Evolutionary conservation across 2,329 filamentous ascomycete species (phyloP), one percentile per base, ranked within the genome.

Genomic region (Teratosphaeriaceae sp.): DNA sequence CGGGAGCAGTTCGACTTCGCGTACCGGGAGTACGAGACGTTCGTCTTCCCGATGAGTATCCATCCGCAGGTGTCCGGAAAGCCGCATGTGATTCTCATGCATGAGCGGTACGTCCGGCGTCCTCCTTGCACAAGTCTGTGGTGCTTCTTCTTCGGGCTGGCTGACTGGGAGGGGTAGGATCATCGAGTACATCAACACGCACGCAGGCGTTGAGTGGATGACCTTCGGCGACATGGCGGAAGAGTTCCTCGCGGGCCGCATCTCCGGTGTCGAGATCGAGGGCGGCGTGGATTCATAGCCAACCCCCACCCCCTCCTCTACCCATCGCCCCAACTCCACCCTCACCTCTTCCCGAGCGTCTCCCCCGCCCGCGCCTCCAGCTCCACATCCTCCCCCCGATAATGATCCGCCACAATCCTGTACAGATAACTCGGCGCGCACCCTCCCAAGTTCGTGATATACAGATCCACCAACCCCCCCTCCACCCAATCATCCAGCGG

Each of bases 401-500:
- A 88, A 60, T 88, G 84, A 58, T 88, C 84, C 31, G 76, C 77
- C 31, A 88, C 80, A 46, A 88, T 79, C 48, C 78, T 74, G 44
- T 84, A 84, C n/a, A 88, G 66, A 58, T 85, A 84, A 42, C 82
- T 82, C 44, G 79, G 79, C 15, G 81, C 80, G 64, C 84, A 79
- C 22, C 78, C 78, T 22, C 82, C 82, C 78, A 88, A 65, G 55
- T 95, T 94, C 15, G 88, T 94, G 53, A 94, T 87, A 62, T 92
- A 92, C 23, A 85, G 76, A 63, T 88, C 82, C 27, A 92, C 76
- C 45, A 84, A 67, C 52, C 87, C 84, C 0, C 84, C 78, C 7
- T 84, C 80, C 13, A 96, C 80, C 59, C 89, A 87, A 62, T 96
- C 89, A 40, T 84, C 88, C 16, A 88, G 67, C 9, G 86, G 86